Conservation (phyloP, 176 grass and related monocot species). For the Coix lacrymajobi region DNA sequence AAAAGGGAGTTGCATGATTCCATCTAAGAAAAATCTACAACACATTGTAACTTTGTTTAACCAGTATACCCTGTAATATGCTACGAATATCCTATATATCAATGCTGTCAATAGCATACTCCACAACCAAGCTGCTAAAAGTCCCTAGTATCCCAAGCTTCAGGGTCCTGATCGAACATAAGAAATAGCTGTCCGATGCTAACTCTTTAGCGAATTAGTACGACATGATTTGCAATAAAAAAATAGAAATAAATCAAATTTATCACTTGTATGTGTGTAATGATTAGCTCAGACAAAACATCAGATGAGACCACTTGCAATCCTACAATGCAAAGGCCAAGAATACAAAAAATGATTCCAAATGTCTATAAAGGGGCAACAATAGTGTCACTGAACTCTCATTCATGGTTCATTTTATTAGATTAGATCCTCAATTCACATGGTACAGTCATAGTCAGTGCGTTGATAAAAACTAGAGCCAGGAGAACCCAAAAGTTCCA, state of each 20-base stretch:
- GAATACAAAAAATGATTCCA: neutral
- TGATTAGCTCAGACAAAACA: neutral
- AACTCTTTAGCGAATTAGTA: no score
- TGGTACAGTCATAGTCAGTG: no score
- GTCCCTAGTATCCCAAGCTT: neutral
- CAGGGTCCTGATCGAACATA: neutral
- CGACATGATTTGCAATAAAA: neutral
- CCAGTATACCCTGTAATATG: neutral
- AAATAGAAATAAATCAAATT: neutral
- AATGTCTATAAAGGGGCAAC: neutral
- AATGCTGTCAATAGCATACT: conserved; percentile 8
- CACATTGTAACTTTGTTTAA: neutral
- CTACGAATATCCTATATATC: neutral
- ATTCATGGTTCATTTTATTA: neutral
- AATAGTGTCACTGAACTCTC: neutral
- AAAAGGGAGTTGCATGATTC: conserved; percentile 28
- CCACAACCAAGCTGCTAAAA: neutral
- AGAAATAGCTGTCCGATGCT: neutral
- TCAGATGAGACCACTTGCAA: neutral
- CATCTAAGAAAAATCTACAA: conserved; percentile 78
- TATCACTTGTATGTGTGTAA: neutral
- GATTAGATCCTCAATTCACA: no score
- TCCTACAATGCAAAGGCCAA: no score
- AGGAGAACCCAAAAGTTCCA: neutral
- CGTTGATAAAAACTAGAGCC: no score